Conservation (phyloP, 805 yeast genomes). For the Ogataea allantospora region DNA sequence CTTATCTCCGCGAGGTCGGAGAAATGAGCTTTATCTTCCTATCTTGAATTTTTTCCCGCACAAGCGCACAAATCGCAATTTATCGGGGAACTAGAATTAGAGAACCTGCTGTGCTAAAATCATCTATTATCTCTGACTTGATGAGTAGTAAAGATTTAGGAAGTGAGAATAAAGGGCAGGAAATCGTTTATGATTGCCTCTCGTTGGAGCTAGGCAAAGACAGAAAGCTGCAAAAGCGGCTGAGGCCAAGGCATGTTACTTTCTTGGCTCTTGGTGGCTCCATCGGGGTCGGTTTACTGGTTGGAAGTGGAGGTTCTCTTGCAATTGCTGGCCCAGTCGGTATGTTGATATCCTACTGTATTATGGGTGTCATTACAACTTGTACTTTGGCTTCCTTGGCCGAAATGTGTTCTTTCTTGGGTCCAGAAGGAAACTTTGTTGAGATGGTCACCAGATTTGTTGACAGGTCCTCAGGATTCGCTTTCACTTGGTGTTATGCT, state of each 20-base stretch:
- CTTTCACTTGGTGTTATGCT: slow-evolving; percentile 55
- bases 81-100: too few species aligned
- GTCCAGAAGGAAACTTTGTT: slow-evolving; percentile 65
- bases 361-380: slow-evolving; percentile 64
- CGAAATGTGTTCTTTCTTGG: slow-evolving; percentile 79
- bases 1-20: too few species aligned
- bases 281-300: slow-evolving; percentile 75
- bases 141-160: too few species aligned
- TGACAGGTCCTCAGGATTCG: slow-evolving; percentile 70
- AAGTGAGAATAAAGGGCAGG: background rate
- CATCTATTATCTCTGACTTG: too few species aligned
- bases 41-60: too few species aligned
- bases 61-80: too few species aligned
- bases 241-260: slow-evolving; percentile 66
- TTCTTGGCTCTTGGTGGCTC: slow-evolving; percentile 82
- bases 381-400: slow-evolving; percentile 71
- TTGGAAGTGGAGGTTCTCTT: slow-evolving; percentile 58
- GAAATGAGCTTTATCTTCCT: too few species aligned
- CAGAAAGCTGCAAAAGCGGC: slow-evolving; percentile 41
- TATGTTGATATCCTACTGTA: slow-evolving; percentile 59
- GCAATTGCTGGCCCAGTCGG: slow-evolving; percentile 66
- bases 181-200: background rate
- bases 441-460: slow-evolving; percentile 68
- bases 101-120: too few species aligned
- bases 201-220: background rate